Evolutionary conservation across 163 green algal species (phyloP).

Genomic region (Scenedesmus sp.): DNA sequence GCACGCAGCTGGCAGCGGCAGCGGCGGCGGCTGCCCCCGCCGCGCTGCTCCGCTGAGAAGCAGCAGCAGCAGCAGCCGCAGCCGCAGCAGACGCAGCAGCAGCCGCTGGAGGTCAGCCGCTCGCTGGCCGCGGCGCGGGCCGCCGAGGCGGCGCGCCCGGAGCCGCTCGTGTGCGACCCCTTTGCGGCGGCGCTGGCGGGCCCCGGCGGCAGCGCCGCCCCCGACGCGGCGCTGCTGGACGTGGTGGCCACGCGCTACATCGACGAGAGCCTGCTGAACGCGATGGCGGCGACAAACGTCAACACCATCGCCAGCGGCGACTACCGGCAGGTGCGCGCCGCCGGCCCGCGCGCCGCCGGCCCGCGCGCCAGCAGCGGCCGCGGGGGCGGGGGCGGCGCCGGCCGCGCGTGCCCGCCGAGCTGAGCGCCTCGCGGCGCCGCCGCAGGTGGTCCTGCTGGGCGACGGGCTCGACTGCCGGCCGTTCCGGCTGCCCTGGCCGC

Average conservation of each 20-base stretch:
- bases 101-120: constrained; percentile 41
- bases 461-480: constrained; percentile 79
- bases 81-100: background rate
- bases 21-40: background rate
- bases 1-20: background rate
- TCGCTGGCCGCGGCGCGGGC: constrained; percentile 43
- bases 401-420: background rate
- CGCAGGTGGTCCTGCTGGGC: constrained; percentile 85
- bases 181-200: constrained; percentile 49
- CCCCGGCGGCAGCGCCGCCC: constrained; percentile 18
- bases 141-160: constrained; percentile 7
- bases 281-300: constrained; percentile 54
- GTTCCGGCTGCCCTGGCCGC: constrained; percentile 76
- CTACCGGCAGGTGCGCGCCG: constrained; percentile 63
- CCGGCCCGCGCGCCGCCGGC: no score
- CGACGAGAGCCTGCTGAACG: constrained; percentile 68
- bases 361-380: no score
- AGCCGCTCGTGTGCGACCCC: constrained; percentile 51
- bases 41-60: background rate
- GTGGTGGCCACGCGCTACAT: constrained; percentile 66
- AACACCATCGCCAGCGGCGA: constrained; percentile 72
- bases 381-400: no score
- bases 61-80: background rate
- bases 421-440: background rate
- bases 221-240: constrained; percentile 32